phyloP scores from a whole-genome alignment of 78 protist species.

The Parvularia atlantis region DNA sequence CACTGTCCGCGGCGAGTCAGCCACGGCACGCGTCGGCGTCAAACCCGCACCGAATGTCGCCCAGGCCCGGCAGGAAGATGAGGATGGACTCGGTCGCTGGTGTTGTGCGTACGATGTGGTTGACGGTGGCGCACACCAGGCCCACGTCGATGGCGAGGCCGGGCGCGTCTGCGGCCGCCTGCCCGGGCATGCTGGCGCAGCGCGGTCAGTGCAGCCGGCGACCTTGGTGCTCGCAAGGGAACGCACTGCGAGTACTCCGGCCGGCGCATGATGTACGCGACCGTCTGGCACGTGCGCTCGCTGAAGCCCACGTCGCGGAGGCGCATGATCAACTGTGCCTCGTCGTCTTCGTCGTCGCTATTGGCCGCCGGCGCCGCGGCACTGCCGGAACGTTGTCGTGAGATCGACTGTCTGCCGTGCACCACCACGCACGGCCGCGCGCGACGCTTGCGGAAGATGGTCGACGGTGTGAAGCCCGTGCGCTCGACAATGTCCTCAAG shows the following conservation, averaged over 20 bases:
- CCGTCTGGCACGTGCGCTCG: no score
- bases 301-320: background rate
- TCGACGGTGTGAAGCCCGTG: background rate
- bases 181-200: no score
- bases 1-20: no score
- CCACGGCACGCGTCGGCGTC: background rate
- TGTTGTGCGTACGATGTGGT: background rate
- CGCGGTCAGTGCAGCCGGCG: no score
- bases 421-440: background rate
- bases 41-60: conserved; percentile 10
- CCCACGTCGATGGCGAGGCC: background rate
- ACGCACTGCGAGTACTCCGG: no score
- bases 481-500: conserved; percentile 41
- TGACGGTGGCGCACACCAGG: background rate
- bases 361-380: background rate
- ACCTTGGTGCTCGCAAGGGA: no score
- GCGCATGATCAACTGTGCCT: background rate
- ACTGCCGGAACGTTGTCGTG: background rate
- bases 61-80: conserved; percentile 55
- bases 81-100: conserved; percentile 23
- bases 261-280: no score
- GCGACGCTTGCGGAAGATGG: background rate
- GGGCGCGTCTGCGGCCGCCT: no score
- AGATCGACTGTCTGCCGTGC: background rate
- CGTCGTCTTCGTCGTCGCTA: no score